Evolutionary conservation across 2,329 filamentous ascomycete species (phyloP), one percentile per base, ranked within the genome.

Genomic region (Fusarium equiseti): DNA sequence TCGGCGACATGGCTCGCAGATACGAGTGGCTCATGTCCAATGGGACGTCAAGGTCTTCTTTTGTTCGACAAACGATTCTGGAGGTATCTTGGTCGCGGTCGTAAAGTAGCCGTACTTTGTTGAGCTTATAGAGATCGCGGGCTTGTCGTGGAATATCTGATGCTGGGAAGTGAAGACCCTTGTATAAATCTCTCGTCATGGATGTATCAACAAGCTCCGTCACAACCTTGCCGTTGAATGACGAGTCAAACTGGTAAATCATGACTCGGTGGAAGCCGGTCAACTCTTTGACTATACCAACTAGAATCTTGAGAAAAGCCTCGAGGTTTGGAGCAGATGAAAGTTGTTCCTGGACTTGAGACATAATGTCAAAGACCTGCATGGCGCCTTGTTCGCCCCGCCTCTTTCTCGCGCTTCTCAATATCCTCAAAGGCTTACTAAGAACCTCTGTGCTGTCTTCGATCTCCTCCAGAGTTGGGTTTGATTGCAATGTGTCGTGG

Each of bases 191-290:
- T 58, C 91, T 90, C 0, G 93, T 95, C 32, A 91, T 89, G 20
- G 88, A 84, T 2, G 92, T 92, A 77, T 97, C 92, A 11, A 97
- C 92, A 13, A 97, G 83, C 77, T 97, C 94, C 1, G 94, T 94
- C 7, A 97, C 94, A 2, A 97, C 94, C 59, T 92, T 90, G 20
- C 94, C 94, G 73, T 97, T 97, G 84, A 91, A 96, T 2, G 86
- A 80, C 7, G 89, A 84, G 78, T 97, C 94, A 70, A 97, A 97
- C 78, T 97, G 93, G 75, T 97, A 97, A 3, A 97, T 87, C 92
- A 97, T 95, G 50, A 97, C 93, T 15, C 94, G 91, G 76, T 97
- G 94, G 70, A 97, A 97, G 0, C 94, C 94, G 0, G 94, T 97
- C 51, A 97, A 78, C 76, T 97, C 94, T 76, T 97, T 97, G 35